Base-by-base conservation (phyloP, 1,284 basidiomycete species). In the Ceratobasidium papillatum region DNA sequence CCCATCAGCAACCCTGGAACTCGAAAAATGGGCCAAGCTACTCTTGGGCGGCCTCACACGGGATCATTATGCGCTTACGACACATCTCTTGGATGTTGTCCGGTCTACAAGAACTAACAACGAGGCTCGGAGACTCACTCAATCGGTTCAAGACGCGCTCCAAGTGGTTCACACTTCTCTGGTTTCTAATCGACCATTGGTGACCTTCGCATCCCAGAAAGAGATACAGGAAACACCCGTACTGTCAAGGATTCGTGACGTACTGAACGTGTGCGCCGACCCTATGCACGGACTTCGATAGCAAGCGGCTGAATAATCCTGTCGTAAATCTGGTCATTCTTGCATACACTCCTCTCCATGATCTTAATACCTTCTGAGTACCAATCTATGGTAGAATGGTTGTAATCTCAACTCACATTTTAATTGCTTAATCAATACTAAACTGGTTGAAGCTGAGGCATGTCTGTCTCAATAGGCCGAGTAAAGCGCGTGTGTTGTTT, bases 1-100 rank as follows among this genome's bases (percentile, higher is more conserved):
- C 30, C 58, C 59, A 12, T 38, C 71, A 9, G 71, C 71, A 19
- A 63, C 30, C 49, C 34, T 54, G 17, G 47, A 63, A 47, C 71
- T 73, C 3, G 58, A 63, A 17, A 49, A 63, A 12, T 63, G 59
- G 71, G 49, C 34, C 9, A 62, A 25, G 14, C 14, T 62, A 19
- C 54, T 73, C 14, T 51, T 73, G 34, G 71, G 71, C 3, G 71
- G 71, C 8, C 71, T 73, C 32, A 62, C 71, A 17, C 58, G 71
- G 19, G 71, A 73, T 63, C 71, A 73, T 19, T 52, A 63, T 30
- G 71, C 71, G 45, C 49, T 63, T 45, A 45, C 59, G 47, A 25
- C 43, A 4, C 71, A 73, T 38, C 54, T 73, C 25, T 49, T 73
- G 41, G 71, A 73, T 47, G 49, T 73, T 12, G 71, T 73, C 52